Conservation (phyloP, 108 stramenopile genomes). For the Fragilaria radians region DNA sequence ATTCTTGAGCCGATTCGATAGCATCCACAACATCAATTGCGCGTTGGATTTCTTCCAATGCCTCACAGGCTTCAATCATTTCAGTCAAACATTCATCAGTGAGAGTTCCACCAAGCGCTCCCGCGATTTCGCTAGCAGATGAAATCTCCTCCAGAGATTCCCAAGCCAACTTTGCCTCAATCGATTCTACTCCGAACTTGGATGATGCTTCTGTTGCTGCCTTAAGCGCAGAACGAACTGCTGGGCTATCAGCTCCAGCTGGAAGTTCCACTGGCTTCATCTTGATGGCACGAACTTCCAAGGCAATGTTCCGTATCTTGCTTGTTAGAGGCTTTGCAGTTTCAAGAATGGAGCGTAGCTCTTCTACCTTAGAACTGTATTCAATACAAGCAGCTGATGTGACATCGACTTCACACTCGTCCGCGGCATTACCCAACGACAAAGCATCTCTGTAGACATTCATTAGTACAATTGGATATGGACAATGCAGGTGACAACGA, state of each 20-base stretch:
- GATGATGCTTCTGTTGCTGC: slow-evolving; percentile 44
- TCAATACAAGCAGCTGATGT: background rate
- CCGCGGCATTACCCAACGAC: background rate
- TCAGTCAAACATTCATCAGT: slow-evolving; percentile 44
- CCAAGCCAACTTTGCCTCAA: slow-evolving; percentile 73
- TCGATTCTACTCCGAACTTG: slow-evolving; percentile 38
- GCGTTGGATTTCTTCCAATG: slow-evolving; percentile 34
- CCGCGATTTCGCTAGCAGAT: background rate
- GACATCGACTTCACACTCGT: background rate
- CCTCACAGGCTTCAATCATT: slow-evolving; percentile 36
- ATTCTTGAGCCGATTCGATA: background rate
- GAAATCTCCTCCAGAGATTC: slow-evolving; percentile 70
- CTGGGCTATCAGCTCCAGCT: slow-evolving; percentile 6
- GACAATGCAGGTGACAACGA: no score
- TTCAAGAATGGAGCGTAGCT: background rate
- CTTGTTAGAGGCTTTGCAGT: background rate
- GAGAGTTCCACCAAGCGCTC: slow-evolving; percentile 11
- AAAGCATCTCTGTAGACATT: background rate
- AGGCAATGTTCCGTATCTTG: slow-evolving; percentile 1
- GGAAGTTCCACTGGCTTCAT: background rate
- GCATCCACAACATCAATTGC: slow-evolving; percentile 11
- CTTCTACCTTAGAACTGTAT: background rate
- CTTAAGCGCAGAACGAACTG: slow-evolving; percentile 38
- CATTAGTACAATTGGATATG: no score
- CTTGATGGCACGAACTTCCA: slow-evolving; percentile 20